Conservation (phyloP, 208 protist genomes). For the Acanthamoeba quina region DNA sequence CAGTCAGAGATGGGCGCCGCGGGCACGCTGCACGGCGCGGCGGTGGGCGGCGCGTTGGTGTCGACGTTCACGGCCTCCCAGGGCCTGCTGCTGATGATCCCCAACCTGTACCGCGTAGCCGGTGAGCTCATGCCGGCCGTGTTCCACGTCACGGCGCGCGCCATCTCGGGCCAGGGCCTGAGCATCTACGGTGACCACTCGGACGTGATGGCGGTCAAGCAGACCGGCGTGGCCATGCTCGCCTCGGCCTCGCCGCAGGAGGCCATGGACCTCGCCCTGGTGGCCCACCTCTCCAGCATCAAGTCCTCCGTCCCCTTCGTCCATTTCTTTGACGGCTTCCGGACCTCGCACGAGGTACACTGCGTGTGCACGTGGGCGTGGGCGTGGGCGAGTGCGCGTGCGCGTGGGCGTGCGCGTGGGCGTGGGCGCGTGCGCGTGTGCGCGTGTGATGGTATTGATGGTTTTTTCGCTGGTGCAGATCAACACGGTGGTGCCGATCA, state of each 20-base stretch:
- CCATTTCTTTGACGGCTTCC: constrained; percentile 89
- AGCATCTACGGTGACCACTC: constrained; percentile 89
- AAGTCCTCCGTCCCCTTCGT: constrained; percentile 84
- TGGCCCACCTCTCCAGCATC: constrained; percentile 88
- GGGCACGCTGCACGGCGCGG: constrained; percentile 88
- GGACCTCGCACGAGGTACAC: constrained; percentile 84
- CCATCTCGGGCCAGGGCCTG: constrained; percentile 78
- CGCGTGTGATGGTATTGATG: background rate
- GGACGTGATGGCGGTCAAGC: constrained; percentile 87
- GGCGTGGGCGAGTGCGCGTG: too few species aligned
- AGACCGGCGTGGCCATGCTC: constrained; percentile 87
- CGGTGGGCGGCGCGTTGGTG: constrained; percentile 80
- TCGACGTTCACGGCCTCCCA: constrained; percentile 91
- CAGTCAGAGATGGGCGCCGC: constrained; percentile 89
- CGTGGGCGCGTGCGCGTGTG: too few species aligned
- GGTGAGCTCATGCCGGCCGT: constrained; percentile 89
- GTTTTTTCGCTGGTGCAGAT: background rate
- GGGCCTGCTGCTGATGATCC: constrained; percentile 91
- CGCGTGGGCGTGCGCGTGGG: too few species aligned
- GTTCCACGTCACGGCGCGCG: constrained; percentile 88
- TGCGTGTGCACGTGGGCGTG: background rate
- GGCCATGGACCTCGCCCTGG: constrained; percentile 85
- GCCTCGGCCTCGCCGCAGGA: constrained; percentile 87
- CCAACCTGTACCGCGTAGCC: constrained; percentile 92
- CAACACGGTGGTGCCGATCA: background rate